These are phyloP conservation scores for Colletotrichum cuscutae DNA, from an alignment of 2,329 filamentous ascomycete genomes.

Conservation along the genomic window DNA sequence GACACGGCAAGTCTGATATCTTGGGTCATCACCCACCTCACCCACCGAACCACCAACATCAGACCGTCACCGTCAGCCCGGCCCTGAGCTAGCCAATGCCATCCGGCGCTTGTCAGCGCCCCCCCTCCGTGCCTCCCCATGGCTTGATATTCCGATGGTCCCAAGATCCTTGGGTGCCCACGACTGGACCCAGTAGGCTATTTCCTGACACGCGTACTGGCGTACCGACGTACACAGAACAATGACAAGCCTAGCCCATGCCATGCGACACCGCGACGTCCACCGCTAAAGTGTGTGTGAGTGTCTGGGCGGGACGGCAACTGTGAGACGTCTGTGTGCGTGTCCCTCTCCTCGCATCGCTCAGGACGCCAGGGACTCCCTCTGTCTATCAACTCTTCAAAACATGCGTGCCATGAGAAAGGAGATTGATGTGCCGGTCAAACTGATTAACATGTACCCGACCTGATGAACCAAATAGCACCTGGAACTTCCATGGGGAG, in stretches of 20 bases:
- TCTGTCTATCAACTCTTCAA: neutral
- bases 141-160: neutral
- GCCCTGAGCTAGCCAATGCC: neutral
- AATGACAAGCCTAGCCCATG: neutral
- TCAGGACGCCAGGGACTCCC: neutral
- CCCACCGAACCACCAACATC: neutral
- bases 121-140: neutral
- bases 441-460: neutral
- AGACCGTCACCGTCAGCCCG: neutral
- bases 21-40: neutral
- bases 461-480: no score
- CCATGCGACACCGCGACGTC: neutral
- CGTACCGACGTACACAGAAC: neutral
- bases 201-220: neutral
- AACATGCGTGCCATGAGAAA: neutral
- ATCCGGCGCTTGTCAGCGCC: neutral
- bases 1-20: slow-evolving; percentile 9
- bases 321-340: slow-evolving; percentile 1
- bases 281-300: neutral
- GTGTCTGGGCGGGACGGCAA: neutral
- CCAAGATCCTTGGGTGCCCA: neutral
- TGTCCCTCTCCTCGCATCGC: neutral
- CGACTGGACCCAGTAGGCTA: slow-evolving; percentile 12
- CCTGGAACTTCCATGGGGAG: no score
- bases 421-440: neutral